phyloP scores from a whole-genome alignment of 2,329 filamentous ascomycete species.

The Ustulina deusta region DNA sequence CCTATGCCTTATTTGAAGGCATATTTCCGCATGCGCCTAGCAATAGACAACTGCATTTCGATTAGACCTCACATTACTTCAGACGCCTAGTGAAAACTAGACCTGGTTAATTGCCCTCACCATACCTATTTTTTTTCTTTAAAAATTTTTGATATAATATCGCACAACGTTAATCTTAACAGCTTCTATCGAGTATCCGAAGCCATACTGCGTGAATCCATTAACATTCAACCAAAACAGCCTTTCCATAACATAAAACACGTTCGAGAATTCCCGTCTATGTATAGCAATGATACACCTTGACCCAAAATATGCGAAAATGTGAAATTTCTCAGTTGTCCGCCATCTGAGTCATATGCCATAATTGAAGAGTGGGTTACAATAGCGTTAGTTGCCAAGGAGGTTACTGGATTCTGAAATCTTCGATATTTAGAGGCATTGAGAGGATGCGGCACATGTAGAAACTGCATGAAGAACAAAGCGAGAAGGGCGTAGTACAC shows the following conservation, averaged over 20 bases:
- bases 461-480: not conserved
- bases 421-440: not conserved
- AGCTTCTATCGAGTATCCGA: not conserved
- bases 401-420: not conserved
- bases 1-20: not conserved
- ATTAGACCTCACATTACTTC: not conserved
- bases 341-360: not conserved
- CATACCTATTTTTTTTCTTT: too few relatives aligned
- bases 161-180: not conserved
- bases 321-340: not conserved
- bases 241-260: not conserved
- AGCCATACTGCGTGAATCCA: not conserved
- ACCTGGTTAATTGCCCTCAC: not conserved
- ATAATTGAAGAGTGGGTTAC: not conserved
- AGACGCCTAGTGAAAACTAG: not conserved
- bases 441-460: not conserved
- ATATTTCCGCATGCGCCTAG: too few relatives aligned
- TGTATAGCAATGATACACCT: not conserved
- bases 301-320: not conserved
- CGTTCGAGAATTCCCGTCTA: not conserved
- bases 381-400: not conserved
- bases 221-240: not conserved
- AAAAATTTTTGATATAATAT: too few relatives aligned
- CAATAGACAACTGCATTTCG: not conserved
- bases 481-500: not conserved